Evolutionary conservation across 169 alveolate genomes (phyloP).

Genomic region (Amoebophrya sp.): DNA sequence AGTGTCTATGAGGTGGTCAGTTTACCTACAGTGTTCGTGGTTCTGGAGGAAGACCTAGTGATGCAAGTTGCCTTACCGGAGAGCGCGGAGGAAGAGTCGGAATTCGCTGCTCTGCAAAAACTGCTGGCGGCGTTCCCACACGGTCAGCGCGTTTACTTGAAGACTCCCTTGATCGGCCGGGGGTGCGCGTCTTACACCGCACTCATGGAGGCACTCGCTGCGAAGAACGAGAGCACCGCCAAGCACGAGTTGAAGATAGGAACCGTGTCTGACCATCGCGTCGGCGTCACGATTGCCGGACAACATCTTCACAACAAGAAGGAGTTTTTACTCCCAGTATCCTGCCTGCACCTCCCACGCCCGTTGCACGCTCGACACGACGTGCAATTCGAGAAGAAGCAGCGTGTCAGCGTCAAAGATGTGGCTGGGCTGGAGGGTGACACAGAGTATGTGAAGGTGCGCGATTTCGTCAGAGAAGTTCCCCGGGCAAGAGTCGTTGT

Average conservation of each 20-base stretch:
- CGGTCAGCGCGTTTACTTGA: background rate
- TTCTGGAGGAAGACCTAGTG: too few relatives aligned
- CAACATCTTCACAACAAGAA: background rate
- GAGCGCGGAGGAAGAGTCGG: too few relatives aligned
- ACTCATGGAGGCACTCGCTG: background rate
- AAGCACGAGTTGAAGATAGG: too few relatives aligned
- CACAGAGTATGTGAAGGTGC: background rate
- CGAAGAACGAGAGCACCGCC: too few relatives aligned
- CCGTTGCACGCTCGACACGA: background rate
- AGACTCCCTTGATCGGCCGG: background rate
- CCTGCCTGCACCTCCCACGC: background rate
- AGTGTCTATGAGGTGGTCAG: background rate
- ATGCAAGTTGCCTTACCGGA: too few relatives aligned
- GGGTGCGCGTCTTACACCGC: background rate
- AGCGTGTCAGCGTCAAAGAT: background rate
- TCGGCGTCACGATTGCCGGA: too few relatives aligned
- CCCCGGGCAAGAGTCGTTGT: background rate
- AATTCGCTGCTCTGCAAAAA: too few relatives aligned
- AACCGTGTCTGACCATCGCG: too few relatives aligned
- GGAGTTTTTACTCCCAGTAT: background rate
- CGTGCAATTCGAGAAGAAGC: background rate
- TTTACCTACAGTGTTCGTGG: too few relatives aligned
- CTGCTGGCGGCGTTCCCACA: slow-evolving; percentile 3
- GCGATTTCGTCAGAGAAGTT: background rate
- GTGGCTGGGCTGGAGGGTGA: background rate